A percentile compares a stretch with the other conserved stretches of the same genome.
phyloP scores from a whole-genome alignment of 106 monocot genomes.

The Dactylorhiza incarnata region DNA sequence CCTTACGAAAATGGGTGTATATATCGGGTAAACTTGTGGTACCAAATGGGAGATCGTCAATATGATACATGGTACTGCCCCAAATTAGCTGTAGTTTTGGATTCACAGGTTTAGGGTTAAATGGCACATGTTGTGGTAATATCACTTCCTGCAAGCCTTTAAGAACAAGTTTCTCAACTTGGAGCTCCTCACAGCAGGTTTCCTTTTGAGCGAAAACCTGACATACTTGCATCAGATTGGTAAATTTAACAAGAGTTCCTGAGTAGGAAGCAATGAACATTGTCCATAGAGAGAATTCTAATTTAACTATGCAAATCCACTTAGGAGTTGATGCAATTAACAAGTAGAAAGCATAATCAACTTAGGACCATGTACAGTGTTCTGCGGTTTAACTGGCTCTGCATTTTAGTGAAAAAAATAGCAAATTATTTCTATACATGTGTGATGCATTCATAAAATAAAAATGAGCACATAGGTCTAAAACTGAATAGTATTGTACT shows the following conservation, averaged over 20 bases:
- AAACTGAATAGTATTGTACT: neutral
- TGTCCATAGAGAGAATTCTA: neutral
- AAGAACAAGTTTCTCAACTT: constrained; percentile 54
- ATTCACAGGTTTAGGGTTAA: constrained; percentile 15
- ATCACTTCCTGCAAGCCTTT: constrained; percentile 47
- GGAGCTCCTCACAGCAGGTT: constrained; percentile 85
- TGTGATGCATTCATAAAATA: neutral
- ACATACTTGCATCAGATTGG: neutral
- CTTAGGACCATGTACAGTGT: neutral
- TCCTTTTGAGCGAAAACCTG: constrained; percentile 89
- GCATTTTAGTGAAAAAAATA: neutral
- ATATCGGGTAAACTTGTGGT: constrained; percentile 60
- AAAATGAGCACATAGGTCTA: neutral
- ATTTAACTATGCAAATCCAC: neutral
- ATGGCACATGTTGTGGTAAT: constrained; percentile 12
- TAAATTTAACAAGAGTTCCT: constrained; percentile 2
- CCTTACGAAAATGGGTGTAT: constrained; percentile 98
- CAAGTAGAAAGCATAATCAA: neutral
- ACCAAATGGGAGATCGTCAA: constrained; percentile 82
- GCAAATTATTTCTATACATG: neutral
- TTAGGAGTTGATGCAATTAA: neutral
- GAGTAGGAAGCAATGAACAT: neutral
- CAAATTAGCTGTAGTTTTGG: constrained; percentile 72
- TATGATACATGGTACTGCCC: constrained; percentile 92
- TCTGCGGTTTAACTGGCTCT: neutral